Percentiles rank a stretch among this genome's conserved stretches.
Conservation (phyloP, 148 eudicot species). For the Chenopodium album region DNA sequence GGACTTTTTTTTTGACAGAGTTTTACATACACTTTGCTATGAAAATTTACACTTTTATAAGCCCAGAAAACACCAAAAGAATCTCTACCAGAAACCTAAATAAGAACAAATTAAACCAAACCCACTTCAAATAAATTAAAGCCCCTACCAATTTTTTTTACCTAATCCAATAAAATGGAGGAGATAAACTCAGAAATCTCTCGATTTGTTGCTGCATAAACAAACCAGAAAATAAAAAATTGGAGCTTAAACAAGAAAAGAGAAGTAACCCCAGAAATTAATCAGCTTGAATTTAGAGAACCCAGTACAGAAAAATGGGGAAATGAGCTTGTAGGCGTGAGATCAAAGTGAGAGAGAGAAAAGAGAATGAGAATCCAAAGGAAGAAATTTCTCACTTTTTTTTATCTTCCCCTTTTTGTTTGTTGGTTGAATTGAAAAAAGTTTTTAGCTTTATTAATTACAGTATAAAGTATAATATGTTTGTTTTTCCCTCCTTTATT, state of each 20-base stretch:
- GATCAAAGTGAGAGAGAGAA: constrained; percentile 36
- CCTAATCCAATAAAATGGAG: constrained; percentile 28
- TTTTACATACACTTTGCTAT: neutral
- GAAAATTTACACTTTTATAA: constrained; percentile 22
- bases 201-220: constrained; percentile 14
- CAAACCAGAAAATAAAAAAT: constrained; percentile 9
- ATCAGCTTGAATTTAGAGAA: constrained; percentile 33
- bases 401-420: constrained; percentile 24
- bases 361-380: constrained; percentile 37
- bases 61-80: constrained; percentile 38
- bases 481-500: constrained; percentile 4
- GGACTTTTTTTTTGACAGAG: constrained; percentile 5
- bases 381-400: constrained; percentile 35
- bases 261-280: constrained; percentile 47
- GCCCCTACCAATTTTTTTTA: constrained; percentile 25
- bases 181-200: neutral
- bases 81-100: constrained; percentile 45
- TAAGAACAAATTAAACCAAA: constrained; percentile 36
- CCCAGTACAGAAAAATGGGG: constrained; percentile 27
- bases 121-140: constrained; percentile 35
- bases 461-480: neutral
- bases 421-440: constrained; percentile 18
- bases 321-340: constrained; percentile 28
- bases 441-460: constrained; percentile 8
- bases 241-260: constrained; percentile 19